Percentiles rank a stretch among this genome's conserved stretches.
Conservation (phyloP, 768 basidiomycete species). For the Boletus pseudopeckii region DNA sequence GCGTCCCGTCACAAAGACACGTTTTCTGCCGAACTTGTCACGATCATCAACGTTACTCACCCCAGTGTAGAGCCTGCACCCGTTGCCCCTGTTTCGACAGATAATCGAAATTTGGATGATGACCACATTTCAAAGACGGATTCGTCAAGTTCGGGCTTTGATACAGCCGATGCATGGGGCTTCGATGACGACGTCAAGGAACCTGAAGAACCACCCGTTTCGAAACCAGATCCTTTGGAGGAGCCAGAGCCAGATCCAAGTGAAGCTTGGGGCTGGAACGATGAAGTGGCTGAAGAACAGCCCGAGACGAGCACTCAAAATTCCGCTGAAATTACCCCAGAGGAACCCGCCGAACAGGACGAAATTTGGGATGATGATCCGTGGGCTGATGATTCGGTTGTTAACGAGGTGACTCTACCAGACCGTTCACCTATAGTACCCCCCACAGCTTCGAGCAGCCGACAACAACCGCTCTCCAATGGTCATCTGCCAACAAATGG, state of each 20-base stretch:
- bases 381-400: conserved; percentile 51
- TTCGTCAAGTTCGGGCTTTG: conserved; percentile 23
- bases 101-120: conserved; percentile 48
- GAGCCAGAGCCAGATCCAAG: conserved; percentile 39
- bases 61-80: not conserved
- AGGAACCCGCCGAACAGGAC: conserved; percentile 39
- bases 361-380: conserved; percentile 66
- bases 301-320: conserved; percentile 22
- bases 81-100: conserved; percentile 21
- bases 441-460: conserved; percentile 47
- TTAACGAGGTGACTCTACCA: conserved; percentile 28
- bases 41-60: conserved; percentile 1
- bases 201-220: conserved; percentile 15
- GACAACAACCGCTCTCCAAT: conserved; percentile 39
- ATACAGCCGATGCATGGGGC: conserved; percentile 45
- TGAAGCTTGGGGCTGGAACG: conserved; percentile 80
- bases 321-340: conserved; percentile 12
- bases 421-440: conserved; percentile 28
- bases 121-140: conserved; percentile 28
- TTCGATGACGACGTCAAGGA: conserved; percentile 46
- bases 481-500: conserved; percentile 20
- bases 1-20: conserved; percentile 18
- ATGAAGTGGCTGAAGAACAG: conserved; percentile 33
- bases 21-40: conserved; percentile 24
- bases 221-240: conserved; percentile 17